A percentile compares a stretch with the other conserved stretches of the same genome.
These are phyloP conservation scores for Diaporthe citrichinensis DNA, from an alignment of 2,329 filamentous ascomycete genomes.

Conservation along the genomic window DNA sequence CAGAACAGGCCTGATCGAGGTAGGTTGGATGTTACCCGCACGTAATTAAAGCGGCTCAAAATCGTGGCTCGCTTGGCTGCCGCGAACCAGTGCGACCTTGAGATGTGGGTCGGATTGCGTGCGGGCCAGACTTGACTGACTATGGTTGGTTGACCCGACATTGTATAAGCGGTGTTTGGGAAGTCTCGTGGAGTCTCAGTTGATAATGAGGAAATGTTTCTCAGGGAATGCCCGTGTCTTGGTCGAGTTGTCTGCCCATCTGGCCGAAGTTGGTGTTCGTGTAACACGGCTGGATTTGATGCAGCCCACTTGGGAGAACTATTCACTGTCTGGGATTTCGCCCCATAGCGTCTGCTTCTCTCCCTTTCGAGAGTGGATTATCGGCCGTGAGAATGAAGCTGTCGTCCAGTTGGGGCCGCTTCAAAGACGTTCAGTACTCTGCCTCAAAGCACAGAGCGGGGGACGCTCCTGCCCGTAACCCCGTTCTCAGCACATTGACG, in stretches of 20 bases:
- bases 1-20: not conserved
- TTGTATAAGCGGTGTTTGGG: not conserved
- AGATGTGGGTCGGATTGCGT: not conserved
- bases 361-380: too few relatives aligned
- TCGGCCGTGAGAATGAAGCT: not conserved
- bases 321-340: too few relatives aligned
- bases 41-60: not conserved
- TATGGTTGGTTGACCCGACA: not conserved
- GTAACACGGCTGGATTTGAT: not conserved
- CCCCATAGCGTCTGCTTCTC: not conserved
- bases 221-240: not conserved
- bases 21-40: not conserved
- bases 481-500: not conserved
- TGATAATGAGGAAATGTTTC: not conserved
- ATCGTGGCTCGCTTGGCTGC: conserved; percentile 4
- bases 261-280: not conserved
- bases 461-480: not conserved
- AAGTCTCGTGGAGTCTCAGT: not conserved
- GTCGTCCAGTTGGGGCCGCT: not conserved
- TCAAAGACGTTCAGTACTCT: not conserved
- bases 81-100: conserved; percentile 1
- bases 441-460: not conserved
- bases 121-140: not conserved
- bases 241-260: not conserved
- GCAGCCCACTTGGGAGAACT: not conserved